phyloP scores from a whole-genome alignment of 805 yeast genomes.

The Metschnikowia dekortorum region DNA sequence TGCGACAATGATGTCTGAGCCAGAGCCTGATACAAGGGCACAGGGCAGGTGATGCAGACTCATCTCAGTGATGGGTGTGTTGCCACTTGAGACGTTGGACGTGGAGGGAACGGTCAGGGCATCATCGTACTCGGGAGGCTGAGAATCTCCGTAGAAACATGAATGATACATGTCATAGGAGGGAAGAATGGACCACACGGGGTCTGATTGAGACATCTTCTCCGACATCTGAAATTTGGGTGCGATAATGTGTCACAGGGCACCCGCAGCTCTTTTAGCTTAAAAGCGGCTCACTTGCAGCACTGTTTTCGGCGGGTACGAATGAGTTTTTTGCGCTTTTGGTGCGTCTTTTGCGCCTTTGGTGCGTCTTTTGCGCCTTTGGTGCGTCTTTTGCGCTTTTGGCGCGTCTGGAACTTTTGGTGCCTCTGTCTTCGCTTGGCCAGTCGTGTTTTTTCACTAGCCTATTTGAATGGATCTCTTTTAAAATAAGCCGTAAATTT shows the following conservation, averaged over 20 bases:
- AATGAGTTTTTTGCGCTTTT: neutral
- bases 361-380: too few relatives aligned
- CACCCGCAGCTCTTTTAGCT: neutral
- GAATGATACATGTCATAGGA: slow-evolving; percentile 33
- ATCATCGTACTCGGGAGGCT: slow-evolving; percentile 15
- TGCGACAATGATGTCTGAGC: slow-evolving; percentile 23
- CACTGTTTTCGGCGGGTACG: too few relatives aligned
- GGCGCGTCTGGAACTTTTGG: too few relatives aligned
- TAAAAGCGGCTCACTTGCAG: neutral
- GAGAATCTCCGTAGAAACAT: slow-evolving; percentile 11
- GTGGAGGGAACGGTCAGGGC: slow-evolving; percentile 7
- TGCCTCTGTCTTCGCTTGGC: too few relatives aligned
- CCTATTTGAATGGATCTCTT: too few relatives aligned
- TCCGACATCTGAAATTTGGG: neutral
- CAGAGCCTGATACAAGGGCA: neutral
- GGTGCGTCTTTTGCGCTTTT: too few relatives aligned
- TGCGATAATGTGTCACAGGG: neutral
- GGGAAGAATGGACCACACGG: slow-evolving; percentile 38
- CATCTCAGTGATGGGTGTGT: neutral
- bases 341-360: too few relatives aligned
- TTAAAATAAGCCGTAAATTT: too few relatives aligned
- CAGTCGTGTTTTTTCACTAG: too few relatives aligned
- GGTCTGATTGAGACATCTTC: slow-evolving; percentile 15
- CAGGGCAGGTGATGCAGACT: neutral
- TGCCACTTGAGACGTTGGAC: neutral